phyloP scores from a whole-genome alignment of 768 basidiomycete genomes.

The Lenzites betulinus region DNA sequence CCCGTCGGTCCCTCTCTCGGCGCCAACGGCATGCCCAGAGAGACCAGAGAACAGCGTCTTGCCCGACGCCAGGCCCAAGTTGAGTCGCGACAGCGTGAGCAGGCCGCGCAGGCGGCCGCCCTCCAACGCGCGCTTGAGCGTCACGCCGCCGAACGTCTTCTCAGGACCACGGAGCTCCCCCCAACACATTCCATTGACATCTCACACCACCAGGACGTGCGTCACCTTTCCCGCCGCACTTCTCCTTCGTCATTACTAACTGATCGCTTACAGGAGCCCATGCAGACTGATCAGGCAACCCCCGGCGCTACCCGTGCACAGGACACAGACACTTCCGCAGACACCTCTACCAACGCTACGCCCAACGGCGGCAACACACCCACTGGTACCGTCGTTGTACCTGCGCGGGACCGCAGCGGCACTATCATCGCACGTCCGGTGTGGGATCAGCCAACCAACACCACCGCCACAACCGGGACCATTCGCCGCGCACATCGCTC shows the following conservation, averaged over 20 bases:
- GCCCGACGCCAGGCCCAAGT: slow-evolving; percentile 58
- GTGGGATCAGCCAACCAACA: slow-evolving; percentile 49
- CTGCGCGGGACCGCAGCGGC: slow-evolving; percentile 69
- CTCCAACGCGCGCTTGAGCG: slow-evolving; percentile 59
- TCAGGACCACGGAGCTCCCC: background rate
- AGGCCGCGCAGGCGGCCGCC: slow-evolving; percentile 57
- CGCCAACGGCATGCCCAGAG: slow-evolving; percentile 72
- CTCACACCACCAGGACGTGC: slow-evolving; percentile 11
- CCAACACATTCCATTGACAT: slow-evolving; percentile 2
- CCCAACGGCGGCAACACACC: slow-evolving; percentile 62
- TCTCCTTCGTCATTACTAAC: background rate
- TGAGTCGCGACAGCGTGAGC: slow-evolving; percentile 61
- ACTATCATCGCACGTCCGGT: slow-evolving; percentile 69
- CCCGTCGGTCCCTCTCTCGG: slow-evolving; percentile 80
- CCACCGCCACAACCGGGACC: slow-evolving; percentile 7
- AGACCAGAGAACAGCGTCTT: slow-evolving; percentile 72
- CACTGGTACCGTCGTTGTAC: slow-evolving; percentile 60
- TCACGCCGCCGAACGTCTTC: slow-evolving; percentile 31
- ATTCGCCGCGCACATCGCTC: slow-evolving; percentile 26
- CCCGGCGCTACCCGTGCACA: slow-evolving; percentile 40
- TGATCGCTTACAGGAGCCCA: slow-evolving; percentile 24
- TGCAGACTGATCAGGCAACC: slow-evolving; percentile 26
- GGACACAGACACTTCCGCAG: slow-evolving; percentile 63
- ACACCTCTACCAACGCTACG: slow-evolving; percentile 60
- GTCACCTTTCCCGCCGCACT: background rate